phyloP scores from a whole-genome alignment of 495 filamentous ascomycete genomes.

The Tetracladium marchalianum region DNA sequence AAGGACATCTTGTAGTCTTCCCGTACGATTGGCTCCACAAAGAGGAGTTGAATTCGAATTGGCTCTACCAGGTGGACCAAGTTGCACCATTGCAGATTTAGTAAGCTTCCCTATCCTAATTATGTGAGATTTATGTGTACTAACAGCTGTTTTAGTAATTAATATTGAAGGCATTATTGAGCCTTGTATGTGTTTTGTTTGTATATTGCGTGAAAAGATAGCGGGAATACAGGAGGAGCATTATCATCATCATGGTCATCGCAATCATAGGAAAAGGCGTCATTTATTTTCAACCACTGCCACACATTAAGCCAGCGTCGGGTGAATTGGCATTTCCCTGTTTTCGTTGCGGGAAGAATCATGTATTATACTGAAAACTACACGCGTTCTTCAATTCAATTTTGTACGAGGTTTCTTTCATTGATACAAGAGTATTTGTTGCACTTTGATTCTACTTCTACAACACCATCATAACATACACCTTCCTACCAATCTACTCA shows the following conservation, averaged over 20 bases:
- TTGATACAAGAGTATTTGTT: too few relatives aligned
- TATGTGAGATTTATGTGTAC: conserved; percentile 1
- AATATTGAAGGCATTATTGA: conserved; percentile 1
- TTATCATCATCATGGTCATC: too few relatives aligned
- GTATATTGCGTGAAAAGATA: neutral
- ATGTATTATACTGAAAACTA: too few relatives aligned
- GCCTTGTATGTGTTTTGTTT: conserved; percentile 9
- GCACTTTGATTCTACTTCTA: too few relatives aligned
- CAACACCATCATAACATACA: too few relatives aligned
- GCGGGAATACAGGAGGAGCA: conserved; percentile 1
- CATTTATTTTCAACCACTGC: too few relatives aligned
- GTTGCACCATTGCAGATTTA: conserved; percentile 96
- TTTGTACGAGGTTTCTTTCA: too few relatives aligned
- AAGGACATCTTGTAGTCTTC: conserved; percentile 83
- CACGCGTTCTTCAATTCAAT: too few relatives aligned
- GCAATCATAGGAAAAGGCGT: too few relatives aligned
- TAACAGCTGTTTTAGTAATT: conserved; percentile 14
- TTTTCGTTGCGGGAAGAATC: too few relatives aligned
- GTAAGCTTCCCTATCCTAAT: conserved; percentile 43
- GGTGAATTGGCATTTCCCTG: too few relatives aligned
- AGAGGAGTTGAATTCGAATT: conserved; percentile 88
- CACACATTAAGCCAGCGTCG: too few relatives aligned
- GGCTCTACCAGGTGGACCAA: conserved; percentile 93
- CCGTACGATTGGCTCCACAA: conserved; percentile 90
- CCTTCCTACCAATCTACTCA: conserved; percentile 1